These are phyloP conservation scores for Sicyos edulis DNA, from an alignment of 306 rosid genomes.

Conservation along the genomic window DNA sequence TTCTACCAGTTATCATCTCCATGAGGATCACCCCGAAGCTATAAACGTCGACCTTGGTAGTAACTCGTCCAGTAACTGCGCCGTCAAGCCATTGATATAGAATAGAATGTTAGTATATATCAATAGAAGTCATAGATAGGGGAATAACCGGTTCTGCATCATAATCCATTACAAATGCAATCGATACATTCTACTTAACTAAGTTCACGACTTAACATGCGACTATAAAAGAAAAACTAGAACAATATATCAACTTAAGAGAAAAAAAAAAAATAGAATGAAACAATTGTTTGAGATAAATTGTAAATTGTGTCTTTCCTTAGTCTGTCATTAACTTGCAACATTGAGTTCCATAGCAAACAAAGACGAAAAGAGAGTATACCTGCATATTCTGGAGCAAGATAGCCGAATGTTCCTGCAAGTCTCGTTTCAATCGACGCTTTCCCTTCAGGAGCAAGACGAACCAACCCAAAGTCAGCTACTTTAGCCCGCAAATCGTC, in stretches of 20 bases:
- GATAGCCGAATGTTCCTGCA: conserved; percentile 93
- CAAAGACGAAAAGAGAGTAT: neutral
- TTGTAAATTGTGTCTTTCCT: neutral
- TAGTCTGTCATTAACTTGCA: neutral
- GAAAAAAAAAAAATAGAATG: neutral
- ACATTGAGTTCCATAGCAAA: neutral
- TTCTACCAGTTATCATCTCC: conserved; percentile 80
- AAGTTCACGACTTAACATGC: neutral
- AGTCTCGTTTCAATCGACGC: conserved; percentile 68
- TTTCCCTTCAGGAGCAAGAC: conserved; percentile 90
- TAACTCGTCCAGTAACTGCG: conserved; percentile 76
- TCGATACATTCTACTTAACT: neutral
- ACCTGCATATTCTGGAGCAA: conserved; percentile 97
- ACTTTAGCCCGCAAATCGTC: conserved; percentile 91
- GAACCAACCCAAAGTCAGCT: conserved; percentile 85
- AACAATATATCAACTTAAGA: neutral
- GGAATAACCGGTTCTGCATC: neutral
- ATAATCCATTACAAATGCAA: neutral
- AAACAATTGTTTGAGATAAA: neutral
- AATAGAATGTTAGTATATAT: conserved; percentile 13
- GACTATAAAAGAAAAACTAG: too few species aligned
- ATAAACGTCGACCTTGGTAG: conserved; percentile 72
- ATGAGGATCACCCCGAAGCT: conserved; percentile 92
- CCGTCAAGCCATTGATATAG: too few species aligned
- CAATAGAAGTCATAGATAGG: neutral